phyloP scores from a whole-genome alignment of 2,329 filamentous ascomycete genomes.

The Aureobasidium sp. region DNA sequence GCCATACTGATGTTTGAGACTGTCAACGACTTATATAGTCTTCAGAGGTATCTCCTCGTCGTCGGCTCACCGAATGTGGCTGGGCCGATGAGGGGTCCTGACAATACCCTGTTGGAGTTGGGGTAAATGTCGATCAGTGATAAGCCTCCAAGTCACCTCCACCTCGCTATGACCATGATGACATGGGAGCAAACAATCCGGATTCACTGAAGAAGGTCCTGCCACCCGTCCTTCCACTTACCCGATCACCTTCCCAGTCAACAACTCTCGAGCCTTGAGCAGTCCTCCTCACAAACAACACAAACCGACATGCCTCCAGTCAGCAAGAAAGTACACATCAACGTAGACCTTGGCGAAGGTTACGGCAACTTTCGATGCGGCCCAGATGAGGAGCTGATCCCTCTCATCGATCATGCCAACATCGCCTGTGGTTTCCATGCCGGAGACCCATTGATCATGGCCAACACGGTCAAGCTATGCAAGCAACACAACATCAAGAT shows the following conservation, averaged over 20 bases:
- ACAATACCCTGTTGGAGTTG: not conserved
- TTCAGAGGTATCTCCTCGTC: not conserved
- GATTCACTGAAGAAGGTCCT: not conserved
- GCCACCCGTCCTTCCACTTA: not conserved
- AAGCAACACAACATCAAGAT: conserved; percentile 48
- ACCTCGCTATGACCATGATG: not conserved
- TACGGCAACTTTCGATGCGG: conserved; percentile 45
- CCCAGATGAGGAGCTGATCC: conserved; percentile 52
- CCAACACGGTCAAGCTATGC: conserved; percentile 20
- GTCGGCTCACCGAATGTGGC: not conserved
- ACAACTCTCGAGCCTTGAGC: not conserved
- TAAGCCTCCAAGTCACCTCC: not conserved
- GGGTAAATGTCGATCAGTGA: conserved; percentile 8
- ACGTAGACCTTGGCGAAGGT: conserved; percentile 46
- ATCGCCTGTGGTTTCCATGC: conserved; percentile 43
- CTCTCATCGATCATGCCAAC: conserved; percentile 53
- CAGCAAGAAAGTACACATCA: conserved; percentile 45
- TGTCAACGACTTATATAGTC: not conserved
- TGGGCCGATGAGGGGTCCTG: conserved; percentile 2
- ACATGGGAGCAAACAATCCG: not conserved
- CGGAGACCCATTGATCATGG: conserved; percentile 56
- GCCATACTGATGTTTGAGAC: not conserved
- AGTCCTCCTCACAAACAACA: not conserved
- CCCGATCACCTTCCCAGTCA: not conserved
- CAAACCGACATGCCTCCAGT: conserved; percentile 37